Percentiles rank a stretch among this genome's conserved stretches.
phyloP scores from a whole-genome alignment of 805 yeast species.

The Cyberlindnera amylophila region DNA sequence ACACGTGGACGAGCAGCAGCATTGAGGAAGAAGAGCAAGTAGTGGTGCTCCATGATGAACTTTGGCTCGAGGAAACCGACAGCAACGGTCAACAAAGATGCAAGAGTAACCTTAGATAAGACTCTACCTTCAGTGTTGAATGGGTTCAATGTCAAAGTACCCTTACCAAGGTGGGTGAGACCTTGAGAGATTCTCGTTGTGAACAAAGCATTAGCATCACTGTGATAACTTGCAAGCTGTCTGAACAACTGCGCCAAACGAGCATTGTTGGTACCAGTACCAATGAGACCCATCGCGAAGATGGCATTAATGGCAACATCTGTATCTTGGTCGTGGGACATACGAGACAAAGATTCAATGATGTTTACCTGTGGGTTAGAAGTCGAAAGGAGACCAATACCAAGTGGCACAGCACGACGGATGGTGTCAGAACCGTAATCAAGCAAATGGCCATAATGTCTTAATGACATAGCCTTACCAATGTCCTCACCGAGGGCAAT shows the following conservation, averaged over 20 bases:
- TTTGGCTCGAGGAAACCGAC: slow-evolving; percentile 84
- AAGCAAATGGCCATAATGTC: slow-evolving; percentile 96
- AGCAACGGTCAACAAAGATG: slow-evolving; percentile 79
- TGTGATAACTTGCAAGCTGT: slow-evolving; percentile 91
- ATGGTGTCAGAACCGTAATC: slow-evolving; percentile 93
- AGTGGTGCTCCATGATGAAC: slow-evolving; percentile 79
- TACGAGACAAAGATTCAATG: slow-evolving; percentile 91
- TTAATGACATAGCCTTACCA: slow-evolving; percentile 95
- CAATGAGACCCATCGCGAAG: slow-evolving; percentile 95
- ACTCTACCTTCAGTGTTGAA: slow-evolving; percentile 86
- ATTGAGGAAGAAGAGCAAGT: slow-evolving; percentile 77
- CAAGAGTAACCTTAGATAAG: slow-evolving; percentile 83
- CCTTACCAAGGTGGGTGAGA: slow-evolving; percentile 91
- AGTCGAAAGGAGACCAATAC: slow-evolving; percentile 93
- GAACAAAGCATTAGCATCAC: slow-evolving; percentile 86
- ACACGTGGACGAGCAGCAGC: slow-evolving; percentile 91
- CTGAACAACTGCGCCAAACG: slow-evolving; percentile 93
- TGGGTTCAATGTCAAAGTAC: slow-evolving; percentile 85
- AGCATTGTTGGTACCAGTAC: slow-evolving; percentile 98
- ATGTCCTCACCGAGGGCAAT: slow-evolving; percentile 97
- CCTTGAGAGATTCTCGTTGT: slow-evolving; percentile 96
- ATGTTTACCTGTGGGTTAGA: slow-evolving; percentile 97
- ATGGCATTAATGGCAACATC: slow-evolving; percentile 94
- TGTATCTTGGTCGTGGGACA: slow-evolving; percentile 91
- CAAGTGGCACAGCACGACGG: slow-evolving; percentile 92